These are phyloP conservation scores for Scheffersomyces lignosus DNA, from an alignment of 805 yeast species.

Conservation along the genomic window DNA sequence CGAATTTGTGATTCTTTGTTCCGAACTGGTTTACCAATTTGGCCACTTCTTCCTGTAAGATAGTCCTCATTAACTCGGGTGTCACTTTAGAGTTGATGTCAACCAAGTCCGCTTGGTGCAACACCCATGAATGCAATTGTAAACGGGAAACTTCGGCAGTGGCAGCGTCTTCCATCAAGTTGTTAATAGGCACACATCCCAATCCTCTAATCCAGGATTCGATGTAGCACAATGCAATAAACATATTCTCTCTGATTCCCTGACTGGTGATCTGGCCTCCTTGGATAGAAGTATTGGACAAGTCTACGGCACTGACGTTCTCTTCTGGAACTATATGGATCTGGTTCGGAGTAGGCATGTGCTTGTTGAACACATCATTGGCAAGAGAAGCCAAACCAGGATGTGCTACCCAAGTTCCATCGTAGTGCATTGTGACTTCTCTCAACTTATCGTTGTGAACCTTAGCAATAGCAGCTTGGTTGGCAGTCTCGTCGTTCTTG, in stretches of 20 bases:
- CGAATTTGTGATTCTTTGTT: conserved; percentile 11
- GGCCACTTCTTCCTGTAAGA: conserved; percentile 14
- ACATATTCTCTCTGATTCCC: conserved; percentile 20
- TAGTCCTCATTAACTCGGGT: conserved; percentile 11
- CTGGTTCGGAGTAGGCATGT: conserved; percentile 25
- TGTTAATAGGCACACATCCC: conserved; percentile 22
- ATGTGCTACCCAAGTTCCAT: conserved; percentile 25
- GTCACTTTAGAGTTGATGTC: conserved; percentile 13
- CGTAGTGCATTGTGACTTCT: conserved; percentile 21
- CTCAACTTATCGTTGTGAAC: conserved; percentile 18
- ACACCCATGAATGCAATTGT: conserved; percentile 20
- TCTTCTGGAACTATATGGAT: conserved; percentile 13
- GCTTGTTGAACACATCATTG: conserved; percentile 14
- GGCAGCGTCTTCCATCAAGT: conserved; percentile 24
- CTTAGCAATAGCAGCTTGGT: conserved; percentile 16
- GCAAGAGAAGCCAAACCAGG: conserved; percentile 21
- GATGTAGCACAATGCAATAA: conserved; percentile 19
- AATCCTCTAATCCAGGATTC: conserved; percentile 21
- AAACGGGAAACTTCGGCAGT: conserved; percentile 23
- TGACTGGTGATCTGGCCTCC: conserved; percentile 12
- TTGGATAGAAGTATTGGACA: conserved; percentile 15
- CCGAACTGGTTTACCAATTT: conserved; percentile 7
- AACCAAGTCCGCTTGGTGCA: conserved; percentile 13
- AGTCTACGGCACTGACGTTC: conserved; percentile 12
- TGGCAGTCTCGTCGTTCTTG: conserved; percentile 16